Conservation (phyloP, 176 grass and related monocot genomes). For the Juncus effusus region DNA sequence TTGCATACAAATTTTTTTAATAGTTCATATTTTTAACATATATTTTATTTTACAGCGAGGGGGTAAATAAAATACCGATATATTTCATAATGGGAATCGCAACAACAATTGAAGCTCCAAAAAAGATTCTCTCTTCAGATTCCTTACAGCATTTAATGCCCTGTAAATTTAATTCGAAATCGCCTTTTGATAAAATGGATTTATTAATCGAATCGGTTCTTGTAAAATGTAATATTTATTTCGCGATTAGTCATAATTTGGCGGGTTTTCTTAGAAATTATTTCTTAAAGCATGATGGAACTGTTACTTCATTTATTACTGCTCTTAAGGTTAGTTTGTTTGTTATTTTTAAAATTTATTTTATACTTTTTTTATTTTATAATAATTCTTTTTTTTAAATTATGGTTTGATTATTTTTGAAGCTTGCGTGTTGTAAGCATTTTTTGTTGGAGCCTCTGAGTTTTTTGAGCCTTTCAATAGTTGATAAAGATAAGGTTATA, state of each 20-base stretch:
- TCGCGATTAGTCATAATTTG: conserved; percentile 66
- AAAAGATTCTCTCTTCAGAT: conserved; percentile 71
- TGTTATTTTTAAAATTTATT: too few relatives aligned
- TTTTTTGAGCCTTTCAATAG: conserved; percentile 65
- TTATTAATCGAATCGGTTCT: conserved; percentile 78
- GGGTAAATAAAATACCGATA: conserved; percentile 85
- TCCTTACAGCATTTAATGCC: conserved; percentile 66
- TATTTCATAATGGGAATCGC: conserved; percentile 83
- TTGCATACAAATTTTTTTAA: too few relatives aligned
- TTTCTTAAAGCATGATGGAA: conserved; percentile 84
- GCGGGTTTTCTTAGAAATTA: conserved; percentile 80
- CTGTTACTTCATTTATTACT: conserved; percentile 84
- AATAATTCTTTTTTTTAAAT: conserved; percentile 26
- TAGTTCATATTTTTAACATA: too few relatives aligned
- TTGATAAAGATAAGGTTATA: conserved; percentile 65
- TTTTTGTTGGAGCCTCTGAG: conserved; percentile 76
- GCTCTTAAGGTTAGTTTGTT: conserved; percentile 65
- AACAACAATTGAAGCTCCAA: conserved; percentile 74
- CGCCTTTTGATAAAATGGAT: conserved; percentile 81
- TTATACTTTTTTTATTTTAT: background rate
- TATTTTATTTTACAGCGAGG: conserved; percentile 46
- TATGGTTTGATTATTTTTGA: conserved; percentile 27
- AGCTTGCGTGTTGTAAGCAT: conserved; percentile 92
- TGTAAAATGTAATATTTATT: conserved; percentile 54
- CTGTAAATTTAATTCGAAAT: conserved; percentile 68